A percentile compares a stretch with the other conserved stretches of the same genome.
Conservation (phyloP, 1,284 basidiomycete species). For the Irpex lacteus region DNA sequence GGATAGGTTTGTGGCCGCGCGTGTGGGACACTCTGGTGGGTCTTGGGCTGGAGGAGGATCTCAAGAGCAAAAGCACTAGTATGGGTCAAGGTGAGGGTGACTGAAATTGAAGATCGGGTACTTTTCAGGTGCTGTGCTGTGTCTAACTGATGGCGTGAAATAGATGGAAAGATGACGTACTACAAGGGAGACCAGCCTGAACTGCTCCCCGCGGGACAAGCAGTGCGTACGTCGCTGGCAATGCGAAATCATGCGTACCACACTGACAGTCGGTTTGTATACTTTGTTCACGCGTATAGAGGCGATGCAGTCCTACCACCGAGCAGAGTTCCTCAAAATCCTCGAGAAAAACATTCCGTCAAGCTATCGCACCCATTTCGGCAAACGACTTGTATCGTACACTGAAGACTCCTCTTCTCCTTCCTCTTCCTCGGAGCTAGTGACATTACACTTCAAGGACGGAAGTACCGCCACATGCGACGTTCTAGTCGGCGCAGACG, state of each 20-base stretch:
- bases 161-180: background rate
- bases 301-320: constrained; percentile 31
- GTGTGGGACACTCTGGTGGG: constrained; percentile 21
- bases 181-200: background rate
- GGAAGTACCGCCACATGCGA: constrained; percentile 36
- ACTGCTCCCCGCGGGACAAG: background rate
- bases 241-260: background rate
- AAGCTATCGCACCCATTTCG: constrained; percentile 34
- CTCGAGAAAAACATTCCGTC: constrained; percentile 36
- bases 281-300: background rate
- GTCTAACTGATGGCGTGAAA: background rate
- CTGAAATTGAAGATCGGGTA: background rate
- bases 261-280: background rate
- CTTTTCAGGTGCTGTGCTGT: background rate
- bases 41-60: constrained; percentile 22
- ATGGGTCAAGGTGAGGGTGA: background rate
- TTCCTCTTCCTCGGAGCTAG: background rate
- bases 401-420: background rate
- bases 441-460: constrained; percentile 32
- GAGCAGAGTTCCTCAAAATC: constrained; percentile 39
- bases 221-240: background rate
- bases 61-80: constrained; percentile 4
- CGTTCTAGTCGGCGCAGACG: constrained; percentile 43
- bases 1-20: constrained; percentile 30
- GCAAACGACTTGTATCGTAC: constrained; percentile 36